phyloP scores from a whole-genome alignment of 768 basidiomycete genomes.

The Calocybe indica region DNA sequence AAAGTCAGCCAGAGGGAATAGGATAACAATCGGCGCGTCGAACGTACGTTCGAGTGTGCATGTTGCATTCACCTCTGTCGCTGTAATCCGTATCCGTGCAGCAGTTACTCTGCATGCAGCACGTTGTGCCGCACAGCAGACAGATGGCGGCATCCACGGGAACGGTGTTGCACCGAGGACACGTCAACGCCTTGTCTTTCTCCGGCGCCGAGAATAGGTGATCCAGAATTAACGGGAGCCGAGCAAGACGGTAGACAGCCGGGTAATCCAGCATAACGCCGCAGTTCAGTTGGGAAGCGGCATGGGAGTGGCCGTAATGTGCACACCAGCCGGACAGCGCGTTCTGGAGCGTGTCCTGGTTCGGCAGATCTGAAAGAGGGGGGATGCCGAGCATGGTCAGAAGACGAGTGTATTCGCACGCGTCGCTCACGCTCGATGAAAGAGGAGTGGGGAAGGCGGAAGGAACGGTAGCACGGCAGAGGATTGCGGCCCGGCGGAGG shows the following conservation, averaged over 20 bases:
- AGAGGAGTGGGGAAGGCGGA: slow-evolving; percentile 49
- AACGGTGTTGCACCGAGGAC: slow-evolving; percentile 69
- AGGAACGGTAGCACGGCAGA: slow-evolving; percentile 73
- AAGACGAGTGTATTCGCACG: slow-evolving; percentile 74
- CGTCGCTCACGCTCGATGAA: slow-evolving; percentile 22
- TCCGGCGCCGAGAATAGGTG: slow-evolving; percentile 58
- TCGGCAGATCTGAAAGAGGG: slow-evolving; percentile 68
- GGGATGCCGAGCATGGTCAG: slow-evolving; percentile 75
- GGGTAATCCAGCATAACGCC: slow-evolving; percentile 82
- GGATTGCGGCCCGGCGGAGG: slow-evolving; percentile 80
- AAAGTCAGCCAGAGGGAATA: neutral
- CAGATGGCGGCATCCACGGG: slow-evolving; percentile 89
- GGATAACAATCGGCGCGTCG: neutral
- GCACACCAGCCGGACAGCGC: slow-evolving; percentile 89
- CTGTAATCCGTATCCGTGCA: slow-evolving; percentile 67
- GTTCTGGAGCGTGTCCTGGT: slow-evolving; percentile 83
- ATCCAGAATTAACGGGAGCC: slow-evolving; percentile 79
- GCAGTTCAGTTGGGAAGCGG: slow-evolving; percentile 72
- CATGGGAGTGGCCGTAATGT: slow-evolving; percentile 79
- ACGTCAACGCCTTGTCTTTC: slow-evolving; percentile 67
- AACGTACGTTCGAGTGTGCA: slow-evolving; percentile 90
- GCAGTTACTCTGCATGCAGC: slow-evolving; percentile 91
- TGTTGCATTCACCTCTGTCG: slow-evolving; percentile 86
- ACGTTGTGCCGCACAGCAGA: slow-evolving; percentile 79
- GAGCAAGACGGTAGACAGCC: slow-evolving; percentile 72